Base-by-base conservation (phyloP, 1,139 yeast genomes). In the Meyerozyma elateridarum region DNA sequence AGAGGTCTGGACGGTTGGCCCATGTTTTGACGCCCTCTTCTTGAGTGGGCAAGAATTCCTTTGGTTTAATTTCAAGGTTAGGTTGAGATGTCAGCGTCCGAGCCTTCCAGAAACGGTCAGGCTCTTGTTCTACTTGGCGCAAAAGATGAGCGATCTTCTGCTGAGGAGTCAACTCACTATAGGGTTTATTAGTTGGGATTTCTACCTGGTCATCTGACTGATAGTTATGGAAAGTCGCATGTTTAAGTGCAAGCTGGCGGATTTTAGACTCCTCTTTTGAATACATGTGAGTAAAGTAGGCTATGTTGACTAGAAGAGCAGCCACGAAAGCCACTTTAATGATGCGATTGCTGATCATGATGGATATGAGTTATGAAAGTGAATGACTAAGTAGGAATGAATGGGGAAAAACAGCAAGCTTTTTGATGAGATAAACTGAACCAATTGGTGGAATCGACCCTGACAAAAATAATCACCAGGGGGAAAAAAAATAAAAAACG, bases 51-150 rank as follows among this genome's bases (percentile, higher is more conserved):
- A 54, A 32, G 27, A 54, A 52, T 12, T 51, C 52, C 15, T 38
- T 32, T 5, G 58, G 52, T 9, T 46, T 40, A 20, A 56, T 43
- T 9, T 20, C 36, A 20, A 56, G 36, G 12, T 44, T 36, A 2
- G 57, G 56, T 18, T 51, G 46, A 9, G 51, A 48, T 11, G 53
- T 37, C 6, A 35, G 48, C 3, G 58, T 52, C 36, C 54, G 48
- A 13, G 58, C 59, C 16, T 56, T 36, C 62, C 62, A 56, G 37
- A 45, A 59, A 20, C 46, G 39, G 25, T 45, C 43, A 28, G 45
- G 42, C 28, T 56, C 57, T 7, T 45, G 37, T 8, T 44, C 45
- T 6, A 54, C 56, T 13, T 41, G 19, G 9, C 47, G 37, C 25
- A 60, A 42, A 17, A 60, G 41, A 21, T 46, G 47, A 6, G 58